phyloP scores from a whole-genome alignment of 768 basidiomycete species.

The Royoungia palumana region DNA sequence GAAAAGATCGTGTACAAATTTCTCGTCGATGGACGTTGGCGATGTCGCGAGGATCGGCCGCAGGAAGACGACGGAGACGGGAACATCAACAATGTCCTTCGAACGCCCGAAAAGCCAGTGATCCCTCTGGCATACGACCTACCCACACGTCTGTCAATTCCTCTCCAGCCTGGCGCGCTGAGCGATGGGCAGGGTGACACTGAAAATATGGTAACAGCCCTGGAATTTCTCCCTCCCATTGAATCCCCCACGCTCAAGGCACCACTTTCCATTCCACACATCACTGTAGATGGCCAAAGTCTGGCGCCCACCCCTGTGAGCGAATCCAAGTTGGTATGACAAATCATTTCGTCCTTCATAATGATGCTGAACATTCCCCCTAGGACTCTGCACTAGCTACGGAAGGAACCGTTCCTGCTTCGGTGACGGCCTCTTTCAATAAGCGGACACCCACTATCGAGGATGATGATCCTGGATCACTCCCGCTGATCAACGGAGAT shows the following conservation, averaged over 20 bases:
- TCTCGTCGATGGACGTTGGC: conserved; percentile 73
- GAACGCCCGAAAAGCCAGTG: conserved; percentile 46
- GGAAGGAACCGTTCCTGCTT: conserved; percentile 12
- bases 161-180: neutral
- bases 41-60: conserved; percentile 48
- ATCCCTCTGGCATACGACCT: neutral
- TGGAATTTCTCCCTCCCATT: conserved; percentile 15
- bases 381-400: conserved; percentile 24
- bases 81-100: conserved; percentile 68
- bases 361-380: neutral
- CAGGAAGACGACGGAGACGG: conserved; percentile 61
- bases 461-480: conserved; percentile 25
- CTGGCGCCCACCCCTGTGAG: conserved; percentile 28
- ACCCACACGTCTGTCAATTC: conserved; percentile 16
- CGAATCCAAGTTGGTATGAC: conserved; percentile 18
- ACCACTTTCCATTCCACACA: conserved; percentile 19
- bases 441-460: conserved; percentile 27
- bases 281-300: conserved; percentile 10
- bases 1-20: conserved; percentile 72
- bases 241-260: conserved; percentile 11
- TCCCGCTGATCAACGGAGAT: conserved; percentile 8
- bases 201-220: conserved; percentile 27
- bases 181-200: conserved; percentile 8
- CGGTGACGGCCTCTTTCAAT: neutral
- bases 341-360: neutral